These are phyloP conservation scores for Alternaria angustiovoidea DNA, from an alignment of 2,329 filamentous ascomycete genomes.

Conservation along the genomic window DNA sequence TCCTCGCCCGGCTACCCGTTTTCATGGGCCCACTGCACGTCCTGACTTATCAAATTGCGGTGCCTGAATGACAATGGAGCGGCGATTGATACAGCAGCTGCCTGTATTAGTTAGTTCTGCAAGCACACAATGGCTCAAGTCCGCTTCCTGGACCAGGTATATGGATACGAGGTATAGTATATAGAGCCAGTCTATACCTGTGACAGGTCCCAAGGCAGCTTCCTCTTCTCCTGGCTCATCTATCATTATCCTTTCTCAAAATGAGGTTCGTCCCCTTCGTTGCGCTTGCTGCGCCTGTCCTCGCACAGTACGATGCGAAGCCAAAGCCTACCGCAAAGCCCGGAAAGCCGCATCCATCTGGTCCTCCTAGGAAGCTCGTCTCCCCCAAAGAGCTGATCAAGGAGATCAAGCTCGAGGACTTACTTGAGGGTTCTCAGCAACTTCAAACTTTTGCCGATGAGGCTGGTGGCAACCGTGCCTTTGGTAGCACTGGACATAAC, in stretches of 20 bases:
- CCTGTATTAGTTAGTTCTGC: slow-evolving; percentile 30
- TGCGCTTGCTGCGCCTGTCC: slow-evolving; percentile 32
- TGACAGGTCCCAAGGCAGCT: slow-evolving; percentile 10
- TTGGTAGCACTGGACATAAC: slow-evolving; percentile 47
- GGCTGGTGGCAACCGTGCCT: slow-evolving; percentile 47
- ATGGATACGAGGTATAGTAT: slow-evolving; percentile 26
- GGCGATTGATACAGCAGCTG: slow-evolving; percentile 24
- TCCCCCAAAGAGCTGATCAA: slow-evolving; percentile 34
- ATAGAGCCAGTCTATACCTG: slow-evolving; percentile 20
- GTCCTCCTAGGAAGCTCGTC: slow-evolving; percentile 22
- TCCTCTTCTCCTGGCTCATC: slow-evolving; percentile 17
- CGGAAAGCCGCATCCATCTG: not conserved
- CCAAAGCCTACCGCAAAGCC: slow-evolving; percentile 13
- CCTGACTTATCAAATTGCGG: slow-evolving; percentile 11
- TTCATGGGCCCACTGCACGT: slow-evolving; percentile 13
- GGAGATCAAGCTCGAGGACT: slow-evolving; percentile 40
- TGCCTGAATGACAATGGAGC: slow-evolving; percentile 27
- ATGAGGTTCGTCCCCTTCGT: slow-evolving; percentile 44
- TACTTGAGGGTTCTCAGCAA: slow-evolving; percentile 45
- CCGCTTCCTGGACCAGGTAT: slow-evolving; percentile 8
- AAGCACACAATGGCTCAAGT: slow-evolving; percentile 10
- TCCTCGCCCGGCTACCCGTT: slow-evolving; percentile 22
- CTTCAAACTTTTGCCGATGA: slow-evolving; percentile 44
- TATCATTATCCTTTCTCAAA: slow-evolving; percentile 15
- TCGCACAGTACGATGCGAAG: slow-evolving; percentile 24